Evolutionary conservation across 352 stramenopile species (phyloP).

Genomic region (Bremia lactucae): DNA sequence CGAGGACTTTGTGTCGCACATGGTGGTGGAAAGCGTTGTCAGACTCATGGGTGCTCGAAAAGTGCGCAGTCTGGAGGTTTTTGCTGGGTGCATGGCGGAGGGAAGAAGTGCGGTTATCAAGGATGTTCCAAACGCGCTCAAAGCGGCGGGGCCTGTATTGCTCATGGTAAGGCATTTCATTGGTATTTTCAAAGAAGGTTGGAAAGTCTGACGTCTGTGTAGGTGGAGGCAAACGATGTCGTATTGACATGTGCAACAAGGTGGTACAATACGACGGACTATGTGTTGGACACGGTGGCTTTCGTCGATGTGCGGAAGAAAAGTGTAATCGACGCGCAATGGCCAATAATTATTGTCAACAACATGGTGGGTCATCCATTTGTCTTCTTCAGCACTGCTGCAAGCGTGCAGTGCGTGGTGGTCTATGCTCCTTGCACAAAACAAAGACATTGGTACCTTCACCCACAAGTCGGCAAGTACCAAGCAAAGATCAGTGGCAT

Average conservation of each 20-base stretch:
- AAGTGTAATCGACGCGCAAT: slow-evolving; percentile 30
- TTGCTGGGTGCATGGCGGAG: slow-evolving; percentile 40
- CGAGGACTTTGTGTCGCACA: slow-evolving; percentile 45
- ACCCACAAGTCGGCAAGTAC: slow-evolving; percentile 1
- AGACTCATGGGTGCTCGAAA: slow-evolving; percentile 15
- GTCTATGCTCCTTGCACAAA: slow-evolving; percentile 22
- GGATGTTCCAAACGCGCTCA: slow-evolving; percentile 36
- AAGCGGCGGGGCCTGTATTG: slow-evolving; percentile 36
- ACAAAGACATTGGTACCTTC: slow-evolving; percentile 4
- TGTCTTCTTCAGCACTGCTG: slow-evolving; percentile 9
- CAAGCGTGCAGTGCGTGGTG: slow-evolving; percentile 18
- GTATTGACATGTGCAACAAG: slow-evolving; percentile 42
- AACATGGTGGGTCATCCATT: slow-evolving; percentile 30
- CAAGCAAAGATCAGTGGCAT: slow-evolving; percentile 1
- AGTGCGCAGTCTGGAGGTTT: slow-evolving; percentile 28
- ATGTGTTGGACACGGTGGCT: slow-evolving; percentile 41
- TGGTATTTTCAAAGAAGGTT: too few species aligned
- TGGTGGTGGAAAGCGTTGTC: slow-evolving; percentile 39
- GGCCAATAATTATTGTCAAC: slow-evolving; percentile 31
- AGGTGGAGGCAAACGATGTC: slow-evolving; percentile 43
- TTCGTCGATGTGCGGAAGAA: slow-evolving; percentile 31
- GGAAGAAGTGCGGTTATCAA: slow-evolving; percentile 41
- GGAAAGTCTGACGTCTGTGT: too few species aligned
- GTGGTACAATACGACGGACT: slow-evolving; percentile 54
- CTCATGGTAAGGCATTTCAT: slow-evolving; percentile 25